These are phyloP conservation scores for Glutinoglossum americanum DNA, from an alignment of 495 filamentous ascomycete species.

Conservation along the genomic window DNA sequence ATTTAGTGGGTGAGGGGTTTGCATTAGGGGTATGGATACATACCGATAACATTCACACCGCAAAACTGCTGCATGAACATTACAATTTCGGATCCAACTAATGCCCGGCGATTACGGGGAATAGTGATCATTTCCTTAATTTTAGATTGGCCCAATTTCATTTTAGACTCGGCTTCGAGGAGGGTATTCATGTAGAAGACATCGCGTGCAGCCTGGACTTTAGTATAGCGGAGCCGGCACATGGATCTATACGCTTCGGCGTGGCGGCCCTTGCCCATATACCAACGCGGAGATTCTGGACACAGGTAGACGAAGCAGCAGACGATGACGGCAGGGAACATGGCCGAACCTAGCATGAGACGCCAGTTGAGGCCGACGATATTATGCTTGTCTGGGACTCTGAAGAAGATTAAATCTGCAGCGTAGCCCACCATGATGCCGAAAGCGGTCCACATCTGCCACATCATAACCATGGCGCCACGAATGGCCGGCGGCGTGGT, in stretches of 20 bases:
- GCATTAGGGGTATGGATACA: neutral
- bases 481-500: conserved; percentile 48
- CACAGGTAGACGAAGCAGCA: conserved; percentile 47
- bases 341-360: conserved; percentile 62
- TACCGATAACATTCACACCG: conserved; percentile 35
- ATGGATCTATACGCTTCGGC: conserved; percentile 44
- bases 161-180: conserved; percentile 40
- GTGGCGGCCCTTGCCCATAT: conserved; percentile 47
- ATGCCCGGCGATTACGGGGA: conserved; percentile 58
- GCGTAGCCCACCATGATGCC: conserved; percentile 63
- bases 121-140: conserved; percentile 49
- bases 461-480: conserved; percentile 59
- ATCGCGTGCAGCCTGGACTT: conserved; percentile 62
- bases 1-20: too few relatives aligned
- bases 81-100: conserved; percentile 50
- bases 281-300: conserved; percentile 62
- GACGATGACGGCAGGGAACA: conserved; percentile 52
- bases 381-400: conserved; percentile 30
- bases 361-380: conserved; percentile 57
- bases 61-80: conserved; percentile 69
- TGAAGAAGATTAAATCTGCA: conserved; percentile 49
- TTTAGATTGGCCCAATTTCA: conserved; percentile 35
- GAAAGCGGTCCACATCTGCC: conserved; percentile 79
- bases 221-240: conserved; percentile 39
- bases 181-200: conserved; percentile 62